A percentile compares a stretch with the other conserved stretches of the same genome.
phyloP scores from a whole-genome alignment of 2,329 filamentous ascomycete genomes.

The Fusarium oxysporum region DNA sequence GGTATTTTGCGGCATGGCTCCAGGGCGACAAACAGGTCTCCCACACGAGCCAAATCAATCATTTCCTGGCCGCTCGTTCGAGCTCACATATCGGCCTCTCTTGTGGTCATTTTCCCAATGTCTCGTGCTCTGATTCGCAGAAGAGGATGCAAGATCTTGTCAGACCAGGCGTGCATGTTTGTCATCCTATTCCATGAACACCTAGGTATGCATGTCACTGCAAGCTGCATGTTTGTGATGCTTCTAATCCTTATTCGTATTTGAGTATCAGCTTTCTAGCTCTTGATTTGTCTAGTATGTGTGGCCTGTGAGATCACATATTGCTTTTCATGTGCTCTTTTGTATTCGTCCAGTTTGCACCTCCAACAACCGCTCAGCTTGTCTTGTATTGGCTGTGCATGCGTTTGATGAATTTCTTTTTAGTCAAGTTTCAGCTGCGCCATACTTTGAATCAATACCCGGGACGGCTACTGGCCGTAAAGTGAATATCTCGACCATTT shows the following conservation, averaged over 20 bases:
- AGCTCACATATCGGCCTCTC: not conserved
- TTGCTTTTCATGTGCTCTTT: slow-evolving; percentile 25
- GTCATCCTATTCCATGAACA: not conserved
- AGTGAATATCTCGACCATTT: not conserved
- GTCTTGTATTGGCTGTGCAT: not conserved
- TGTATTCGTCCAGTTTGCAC: not conserved
- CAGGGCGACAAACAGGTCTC: slow-evolving; percentile 22
- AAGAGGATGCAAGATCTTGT: not conserved
- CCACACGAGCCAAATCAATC: not conserved
- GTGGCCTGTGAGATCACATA: not conserved
- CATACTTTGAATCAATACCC: not conserved
- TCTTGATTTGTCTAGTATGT: not conserved
- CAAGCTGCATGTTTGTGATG: not conserved
- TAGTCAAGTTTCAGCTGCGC: not conserved
- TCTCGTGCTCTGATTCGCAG: not conserved
- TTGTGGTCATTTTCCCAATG: not conserved
- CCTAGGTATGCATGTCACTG: not conserved
- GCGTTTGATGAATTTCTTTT: slow-evolving; percentile 1
- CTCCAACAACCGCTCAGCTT: not conserved
- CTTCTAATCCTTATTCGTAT: not conserved
- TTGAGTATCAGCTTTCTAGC: not conserved
- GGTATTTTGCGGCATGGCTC: not conserved
- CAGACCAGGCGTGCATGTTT: not conserved
- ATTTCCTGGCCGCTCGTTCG: not conserved
- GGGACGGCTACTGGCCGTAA: not conserved